A percentile compares a stretch with the other conserved stretches of the same genome.
Evolutionary conservation across 2,329 filamentous ascomycete species (phyloP).

Genomic region (Neofusicoccum laricinum): DNA sequence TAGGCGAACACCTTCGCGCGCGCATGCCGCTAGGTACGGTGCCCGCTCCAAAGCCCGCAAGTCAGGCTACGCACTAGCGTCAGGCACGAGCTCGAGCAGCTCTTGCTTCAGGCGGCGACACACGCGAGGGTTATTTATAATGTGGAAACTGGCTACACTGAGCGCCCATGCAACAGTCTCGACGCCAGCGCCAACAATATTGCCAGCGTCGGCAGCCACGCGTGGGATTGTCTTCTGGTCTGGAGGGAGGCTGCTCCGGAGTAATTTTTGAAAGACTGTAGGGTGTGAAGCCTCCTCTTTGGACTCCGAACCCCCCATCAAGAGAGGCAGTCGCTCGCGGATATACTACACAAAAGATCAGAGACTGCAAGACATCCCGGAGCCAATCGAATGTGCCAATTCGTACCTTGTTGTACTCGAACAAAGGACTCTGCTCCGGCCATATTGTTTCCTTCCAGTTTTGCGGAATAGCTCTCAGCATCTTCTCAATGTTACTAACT

Average conservation of each 20-base stretch:
- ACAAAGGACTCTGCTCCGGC: background rate
- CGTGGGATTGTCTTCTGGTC: background rate
- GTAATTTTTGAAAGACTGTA: background rate
- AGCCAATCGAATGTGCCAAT: too few relatives aligned
- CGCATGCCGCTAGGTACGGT: too few relatives aligned
- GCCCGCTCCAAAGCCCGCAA: too few relatives aligned
- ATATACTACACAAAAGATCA: background rate
- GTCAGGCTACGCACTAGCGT: too few relatives aligned
- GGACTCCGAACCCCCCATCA: background rate
- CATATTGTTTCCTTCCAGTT: background rate
- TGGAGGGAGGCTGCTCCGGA: background rate
- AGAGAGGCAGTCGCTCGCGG: background rate
- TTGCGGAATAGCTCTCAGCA: background rate
- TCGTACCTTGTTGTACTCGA: background rate
- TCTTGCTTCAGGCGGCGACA: too few relatives aligned
- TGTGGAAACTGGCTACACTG: too few relatives aligned
- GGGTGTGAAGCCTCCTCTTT: background rate
- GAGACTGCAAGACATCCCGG: background rate
- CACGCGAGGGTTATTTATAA: too few relatives aligned
- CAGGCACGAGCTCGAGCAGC: too few relatives aligned
- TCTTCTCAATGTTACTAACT: background rate
- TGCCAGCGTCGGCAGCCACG: background rate
- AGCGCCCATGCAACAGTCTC: constrained; percentile 26
- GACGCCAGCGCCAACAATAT: constrained; percentile 16
- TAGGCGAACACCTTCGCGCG: too few relatives aligned